Percentiles rank a stretch among this genome's conserved stretches.
Conservation (phyloP, 2,329 filamentous ascomycete genomes). For the Cordyceps farinosa region DNA sequence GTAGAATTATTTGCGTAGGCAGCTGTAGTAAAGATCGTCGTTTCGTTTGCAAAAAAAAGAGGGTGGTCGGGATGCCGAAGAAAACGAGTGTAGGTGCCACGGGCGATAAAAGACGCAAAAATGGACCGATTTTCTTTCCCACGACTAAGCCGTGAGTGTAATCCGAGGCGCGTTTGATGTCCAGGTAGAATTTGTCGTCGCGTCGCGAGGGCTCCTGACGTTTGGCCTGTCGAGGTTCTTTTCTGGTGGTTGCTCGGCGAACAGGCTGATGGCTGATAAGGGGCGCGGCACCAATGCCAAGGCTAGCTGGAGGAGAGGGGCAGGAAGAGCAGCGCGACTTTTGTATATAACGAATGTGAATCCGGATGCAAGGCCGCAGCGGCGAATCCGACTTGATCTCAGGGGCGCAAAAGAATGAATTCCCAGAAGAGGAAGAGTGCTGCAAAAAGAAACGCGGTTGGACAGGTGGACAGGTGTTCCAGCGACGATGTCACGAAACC, state of each 20-base stretch:
- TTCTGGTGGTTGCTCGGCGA: constrained; percentile 12
- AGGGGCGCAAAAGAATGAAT: background rate
- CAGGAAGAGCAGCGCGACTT: background rate
- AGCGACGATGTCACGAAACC: constrained; percentile 5
- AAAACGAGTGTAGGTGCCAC: constrained; percentile 8
- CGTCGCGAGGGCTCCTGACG: constrained; percentile 15
- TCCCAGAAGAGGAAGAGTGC: background rate
- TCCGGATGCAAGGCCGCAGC: background rate
- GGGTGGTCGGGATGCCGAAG: background rate
- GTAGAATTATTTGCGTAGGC: constrained; percentile 2
- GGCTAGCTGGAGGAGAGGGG: background rate
- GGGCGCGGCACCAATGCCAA: background rate
- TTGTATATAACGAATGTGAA: background rate
- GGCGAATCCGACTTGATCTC: background rate
- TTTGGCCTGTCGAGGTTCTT: constrained; percentile 1
- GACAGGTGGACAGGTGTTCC: background rate
- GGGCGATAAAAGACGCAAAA: background rate
- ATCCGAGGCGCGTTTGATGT: background rate
- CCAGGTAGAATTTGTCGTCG: background rate
- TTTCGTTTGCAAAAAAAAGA: constrained; percentile 4
- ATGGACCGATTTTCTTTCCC: background rate
- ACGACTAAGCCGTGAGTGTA: background rate
- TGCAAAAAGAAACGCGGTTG: background rate
- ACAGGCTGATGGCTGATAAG: background rate
- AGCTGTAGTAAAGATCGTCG: constrained; percentile 11